These are phyloP conservation scores for Arabidopsis lyrata DNA, from an alignment of 441 rosid species.

Conservation along the genomic window DNA sequence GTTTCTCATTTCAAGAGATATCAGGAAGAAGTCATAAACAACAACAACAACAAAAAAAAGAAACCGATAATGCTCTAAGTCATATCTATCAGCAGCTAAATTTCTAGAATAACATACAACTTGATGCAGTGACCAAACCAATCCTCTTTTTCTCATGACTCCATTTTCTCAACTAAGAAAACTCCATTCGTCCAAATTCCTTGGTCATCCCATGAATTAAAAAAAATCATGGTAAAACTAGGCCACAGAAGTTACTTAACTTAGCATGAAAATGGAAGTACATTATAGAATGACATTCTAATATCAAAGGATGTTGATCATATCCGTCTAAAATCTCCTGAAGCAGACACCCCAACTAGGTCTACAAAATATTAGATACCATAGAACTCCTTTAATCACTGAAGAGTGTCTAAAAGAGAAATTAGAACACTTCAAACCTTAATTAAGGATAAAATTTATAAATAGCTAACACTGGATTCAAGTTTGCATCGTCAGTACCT, in stretches of 20 bases:
- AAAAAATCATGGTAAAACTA: not conserved
- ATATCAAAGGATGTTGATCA: slow-evolving; percentile 9
- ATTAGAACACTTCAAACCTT: slow-evolving; percentile 35
- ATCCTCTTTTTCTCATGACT: slow-evolving; percentile 26
- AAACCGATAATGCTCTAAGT: slow-evolving; percentile 3
- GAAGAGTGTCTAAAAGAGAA: slow-evolving; percentile 22
- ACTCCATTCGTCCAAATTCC: not conserved
- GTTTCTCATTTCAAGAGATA: slow-evolving; percentile 6
- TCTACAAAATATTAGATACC: slow-evolving; percentile 17
- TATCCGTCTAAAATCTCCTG: slow-evolving; percentile 20
- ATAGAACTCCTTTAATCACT: slow-evolving; percentile 12
- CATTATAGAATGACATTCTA: slow-evolving; percentile 28
- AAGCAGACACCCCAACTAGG: slow-evolving; percentile 14
- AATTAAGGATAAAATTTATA: not conserved
- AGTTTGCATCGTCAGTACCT: slow-evolving; percentile 56
- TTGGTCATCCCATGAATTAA: not conserved
- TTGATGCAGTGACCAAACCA: slow-evolving; percentile 26
- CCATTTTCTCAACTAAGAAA: not conserved
- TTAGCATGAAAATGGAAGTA: slow-evolving; percentile 22
- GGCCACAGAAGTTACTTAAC: slow-evolving; percentile 26
- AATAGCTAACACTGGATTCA: slow-evolving; percentile 22
- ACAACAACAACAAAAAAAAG: not conserved
- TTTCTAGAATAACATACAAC: not conserved
- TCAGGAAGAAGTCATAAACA: not conserved
- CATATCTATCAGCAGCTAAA: slow-evolving; percentile 9